Evolutionary conservation across 2,329 filamentous ascomycete species (phyloP), one percentile per base, ranked within the genome.

Genomic region (Fusarium caatingaense): DNA sequence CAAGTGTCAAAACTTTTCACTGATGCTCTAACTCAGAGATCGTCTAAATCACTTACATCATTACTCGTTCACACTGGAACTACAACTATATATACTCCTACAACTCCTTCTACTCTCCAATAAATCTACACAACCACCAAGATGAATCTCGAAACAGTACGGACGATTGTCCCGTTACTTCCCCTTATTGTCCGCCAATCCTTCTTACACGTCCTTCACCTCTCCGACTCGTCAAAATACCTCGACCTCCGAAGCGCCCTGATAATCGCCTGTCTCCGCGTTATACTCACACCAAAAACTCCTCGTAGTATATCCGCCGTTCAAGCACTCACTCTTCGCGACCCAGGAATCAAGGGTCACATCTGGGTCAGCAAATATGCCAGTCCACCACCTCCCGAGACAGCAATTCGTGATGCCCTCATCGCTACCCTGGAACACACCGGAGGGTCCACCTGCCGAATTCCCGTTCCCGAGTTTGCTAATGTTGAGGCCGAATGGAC

Each of bases 361-460:
- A 89, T 96, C 69, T 98, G 94, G 94, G 85, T 97, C 25, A 91
- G 90, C 73, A 91, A 88, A 57, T 90, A 92, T 44, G 87, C 86
- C 1, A 82, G 93, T 18, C 87, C 88, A 0, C 81, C 82, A 4
- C 91, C 90, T 0, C 83, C 87, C 60, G 87, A 83, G 77, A 85
- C 76, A 73, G 86, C 83, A 44, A 76, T 90, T 16, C 81, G 86
- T n/a, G 84, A 91, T 45, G 83, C 85, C 3, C 75, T 94, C 27
- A 81, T 89, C 67, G 80, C 80, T 30, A 86, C 86, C 6, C 87
- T 94, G 46, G 62, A 72, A 20, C 64, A 71, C 28, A 72, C 80
- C 20, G 75, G 63, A 44, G 47, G 62, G 32, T 28, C 64, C 51
- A 16, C 60, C 60, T 55, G 44, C 49, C 68, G 34, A 42, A 48